phyloP scores from a whole-genome alignment of 139 green algal genomes.

The Tetradesmus lagerheimii region DNA sequence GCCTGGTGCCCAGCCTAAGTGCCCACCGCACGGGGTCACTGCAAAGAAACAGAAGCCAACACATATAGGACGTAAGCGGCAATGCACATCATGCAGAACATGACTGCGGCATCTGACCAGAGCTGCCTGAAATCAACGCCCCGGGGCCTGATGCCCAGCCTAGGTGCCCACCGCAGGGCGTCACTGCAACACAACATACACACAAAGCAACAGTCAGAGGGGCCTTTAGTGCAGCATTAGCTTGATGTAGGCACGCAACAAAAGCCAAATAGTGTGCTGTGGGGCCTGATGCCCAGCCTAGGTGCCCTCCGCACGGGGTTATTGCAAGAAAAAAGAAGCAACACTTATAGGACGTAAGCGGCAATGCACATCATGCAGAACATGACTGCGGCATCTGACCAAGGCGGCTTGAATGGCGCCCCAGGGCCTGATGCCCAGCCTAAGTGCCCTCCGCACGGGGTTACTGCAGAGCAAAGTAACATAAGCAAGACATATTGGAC shows the following conservation, averaged over 20 bases:
- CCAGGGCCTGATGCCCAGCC: constrained; percentile 77
- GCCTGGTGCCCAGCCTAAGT: too few species aligned
- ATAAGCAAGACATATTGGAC: not conserved
- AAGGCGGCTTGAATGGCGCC: constrained; percentile 71
- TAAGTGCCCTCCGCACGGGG: constrained; percentile 86
- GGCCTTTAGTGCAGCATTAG: too few species aligned
- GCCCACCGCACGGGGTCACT: too few species aligned
- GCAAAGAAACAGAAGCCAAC: too few species aligned
- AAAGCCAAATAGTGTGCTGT: too few species aligned
- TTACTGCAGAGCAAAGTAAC: too few species aligned
- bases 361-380: too few species aligned
- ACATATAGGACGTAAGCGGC: not conserved
- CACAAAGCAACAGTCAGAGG: not conserved
- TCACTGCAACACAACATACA: not conserved
- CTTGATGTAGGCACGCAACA: too few species aligned
- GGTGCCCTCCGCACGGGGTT: too few species aligned
- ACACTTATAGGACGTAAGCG: not conserved
- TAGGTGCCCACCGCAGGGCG: constrained; percentile 78
- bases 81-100: too few species aligned
- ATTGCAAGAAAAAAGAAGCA: too few species aligned
- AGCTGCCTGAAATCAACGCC: constrained; percentile 64
- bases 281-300: too few species aligned
- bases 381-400: constrained; percentile 72
- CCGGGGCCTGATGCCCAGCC: constrained; percentile 77
- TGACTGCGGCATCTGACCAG: constrained; percentile 76